These are phyloP conservation scores for Trypanosoma platydactyli DNA, from an alignment of 208 protist species.

Conservation along the genomic window DNA sequence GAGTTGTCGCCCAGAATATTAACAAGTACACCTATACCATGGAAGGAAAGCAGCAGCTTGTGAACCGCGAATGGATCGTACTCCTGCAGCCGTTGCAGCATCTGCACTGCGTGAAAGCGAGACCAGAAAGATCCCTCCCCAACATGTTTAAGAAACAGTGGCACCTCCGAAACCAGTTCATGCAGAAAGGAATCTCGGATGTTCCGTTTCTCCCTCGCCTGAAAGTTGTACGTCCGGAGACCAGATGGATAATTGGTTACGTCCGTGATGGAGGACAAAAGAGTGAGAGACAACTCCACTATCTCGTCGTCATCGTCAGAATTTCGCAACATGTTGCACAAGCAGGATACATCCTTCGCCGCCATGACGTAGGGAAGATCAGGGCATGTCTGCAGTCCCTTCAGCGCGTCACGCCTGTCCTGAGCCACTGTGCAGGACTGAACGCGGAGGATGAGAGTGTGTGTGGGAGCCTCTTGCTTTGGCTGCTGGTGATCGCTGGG, in stretches of 20 bases:
- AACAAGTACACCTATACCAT: slow-evolving; percentile 55
- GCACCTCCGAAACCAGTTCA: slow-evolving; percentile 43
- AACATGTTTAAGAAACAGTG: slow-evolving; percentile 45
- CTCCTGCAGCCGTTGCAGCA: slow-evolving; percentile 72
- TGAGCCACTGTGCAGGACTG: slow-evolving; percentile 78
- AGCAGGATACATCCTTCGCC: slow-evolving; percentile 35
- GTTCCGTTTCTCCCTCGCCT: slow-evolving; percentile 39
- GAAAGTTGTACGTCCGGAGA: slow-evolving; percentile 8
- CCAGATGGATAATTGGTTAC: slow-evolving; percentile 43
- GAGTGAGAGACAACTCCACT: slow-evolving; percentile 39
- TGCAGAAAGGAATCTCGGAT: slow-evolving; percentile 56
- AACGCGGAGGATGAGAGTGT: slow-evolving; percentile 70
- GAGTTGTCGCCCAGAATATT: slow-evolving; percentile 61
- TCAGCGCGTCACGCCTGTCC: slow-evolving; percentile 76
- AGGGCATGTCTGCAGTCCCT: slow-evolving; percentile 40
- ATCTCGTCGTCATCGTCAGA: slow-evolving; percentile 43
- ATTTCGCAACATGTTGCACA: slow-evolving; percentile 42
- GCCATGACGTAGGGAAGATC: slow-evolving; percentile 65
- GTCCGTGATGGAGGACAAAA: slow-evolving; percentile 61
- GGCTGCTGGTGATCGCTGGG: background rate
- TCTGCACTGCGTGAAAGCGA: slow-evolving; percentile 52
- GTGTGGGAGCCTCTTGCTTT: slow-evolving; percentile 27
- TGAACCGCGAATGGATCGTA: slow-evolving; percentile 53
- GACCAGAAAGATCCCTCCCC: slow-evolving; percentile 42
- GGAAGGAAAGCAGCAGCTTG: slow-evolving; percentile 52